Percentiles rank a stretch among this genome's conserved stretches.
phyloP scores from a whole-genome alignment of 345 rosid species.

The Hibiscus mutabilis region DNA sequence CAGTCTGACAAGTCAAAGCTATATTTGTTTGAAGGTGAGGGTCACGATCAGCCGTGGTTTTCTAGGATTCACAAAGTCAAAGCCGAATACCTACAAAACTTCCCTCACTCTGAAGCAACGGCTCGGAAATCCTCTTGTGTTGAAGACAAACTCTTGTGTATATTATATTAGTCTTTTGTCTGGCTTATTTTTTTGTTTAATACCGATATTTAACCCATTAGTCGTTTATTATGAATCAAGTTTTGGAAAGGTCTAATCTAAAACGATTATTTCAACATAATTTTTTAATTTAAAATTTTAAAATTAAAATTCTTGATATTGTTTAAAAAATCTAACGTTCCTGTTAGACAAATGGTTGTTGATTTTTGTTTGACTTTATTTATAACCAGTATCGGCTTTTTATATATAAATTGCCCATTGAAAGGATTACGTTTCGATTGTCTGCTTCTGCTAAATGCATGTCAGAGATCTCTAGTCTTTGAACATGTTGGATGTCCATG shows the following conservation, averaged over 20 bases:
- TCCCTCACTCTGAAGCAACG: slow-evolving; percentile 52
- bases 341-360: too few relatives aligned
- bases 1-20: slow-evolving; percentile 55
- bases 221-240: too few relatives aligned
- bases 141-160: background rate
- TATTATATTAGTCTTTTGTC: background rate
- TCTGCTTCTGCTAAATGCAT: slow-evolving; percentile 7
- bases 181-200: too few relatives aligned
- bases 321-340: too few relatives aligned
- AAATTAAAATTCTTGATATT: too few relatives aligned
- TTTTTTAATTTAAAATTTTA: too few relatives aligned
- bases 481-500: background rate
- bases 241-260: too few relatives aligned
- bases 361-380: too few relatives aligned
- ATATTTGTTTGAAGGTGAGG: slow-evolving; percentile 6
- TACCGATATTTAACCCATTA: too few relatives aligned
- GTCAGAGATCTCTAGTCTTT: background rate
- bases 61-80: slow-evolving; percentile 48
- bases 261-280: too few relatives aligned
- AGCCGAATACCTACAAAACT: slow-evolving; percentile 37
- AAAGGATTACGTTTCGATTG: slow-evolving; percentile 7
- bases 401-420: background rate
- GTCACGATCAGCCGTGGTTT: slow-evolving; percentile 4
- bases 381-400: too few relatives aligned
- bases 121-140: slow-evolving; percentile 6